A percentile compares a stretch with the other conserved stretches of the same genome.
phyloP scores from a whole-genome alignment of 805 yeast genomes.

The Ogataea trehaloabstinens region DNA sequence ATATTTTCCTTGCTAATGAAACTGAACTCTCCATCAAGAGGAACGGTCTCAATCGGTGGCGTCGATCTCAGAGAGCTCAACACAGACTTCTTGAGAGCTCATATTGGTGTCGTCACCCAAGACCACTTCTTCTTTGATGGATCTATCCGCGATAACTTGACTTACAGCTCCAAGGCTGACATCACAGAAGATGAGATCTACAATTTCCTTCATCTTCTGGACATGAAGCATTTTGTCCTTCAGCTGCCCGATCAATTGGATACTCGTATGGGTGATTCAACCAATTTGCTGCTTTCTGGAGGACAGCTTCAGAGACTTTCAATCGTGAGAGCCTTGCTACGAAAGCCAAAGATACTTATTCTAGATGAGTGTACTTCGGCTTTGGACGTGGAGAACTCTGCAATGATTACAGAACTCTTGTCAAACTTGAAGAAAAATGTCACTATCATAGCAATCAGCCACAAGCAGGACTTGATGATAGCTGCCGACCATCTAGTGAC shows the following conservation, averaged over 20 bases:
- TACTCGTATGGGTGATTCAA: conserved; percentile 53
- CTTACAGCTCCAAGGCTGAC: conserved; percentile 49
- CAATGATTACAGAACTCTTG: conserved; percentile 50
- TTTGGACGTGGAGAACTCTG: conserved; percentile 64
- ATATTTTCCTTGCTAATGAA: conserved; percentile 54
- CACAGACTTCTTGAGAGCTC: conserved; percentile 45
- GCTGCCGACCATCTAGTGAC: conserved; percentile 51
- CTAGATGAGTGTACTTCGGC: conserved; percentile 92
- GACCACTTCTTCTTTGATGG: conserved; percentile 71
- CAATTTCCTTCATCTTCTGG: conserved; percentile 42
- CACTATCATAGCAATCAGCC: conserved; percentile 68
- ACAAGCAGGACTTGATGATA: conserved; percentile 64
- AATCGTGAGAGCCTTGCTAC: conserved; percentile 74
- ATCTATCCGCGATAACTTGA: conserved; percentile 64
- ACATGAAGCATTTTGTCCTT: conserved; percentile 53
- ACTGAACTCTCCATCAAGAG: conserved; percentile 40
- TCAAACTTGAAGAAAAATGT: conserved; percentile 28
- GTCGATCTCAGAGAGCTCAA: conserved; percentile 46
- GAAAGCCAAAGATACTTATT: conserved; percentile 63
- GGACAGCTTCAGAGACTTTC: conserved; percentile 89
- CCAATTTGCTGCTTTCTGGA: conserved; percentile 61
- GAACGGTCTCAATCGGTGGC: conserved; percentile 43
- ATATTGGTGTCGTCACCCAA: conserved; percentile 74
- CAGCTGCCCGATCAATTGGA: conserved; percentile 57
- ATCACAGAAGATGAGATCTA: conserved; percentile 32